phyloP scores from a whole-genome alignment of 2,329 filamentous ascomycete species.

The Cryphonectria parasitica region DNA sequence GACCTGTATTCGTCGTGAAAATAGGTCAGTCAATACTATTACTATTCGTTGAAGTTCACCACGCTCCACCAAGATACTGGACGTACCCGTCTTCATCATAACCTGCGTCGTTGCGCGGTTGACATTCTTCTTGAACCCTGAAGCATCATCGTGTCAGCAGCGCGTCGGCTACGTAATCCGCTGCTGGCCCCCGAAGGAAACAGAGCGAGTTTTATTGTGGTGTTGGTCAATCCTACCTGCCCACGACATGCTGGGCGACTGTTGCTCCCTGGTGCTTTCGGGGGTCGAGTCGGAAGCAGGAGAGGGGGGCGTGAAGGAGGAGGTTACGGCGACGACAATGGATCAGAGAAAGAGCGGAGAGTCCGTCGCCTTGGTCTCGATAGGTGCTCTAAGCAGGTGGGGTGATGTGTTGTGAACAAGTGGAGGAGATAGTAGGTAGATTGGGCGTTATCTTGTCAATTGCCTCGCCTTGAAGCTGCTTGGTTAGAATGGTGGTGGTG shows the following conservation, averaged over 20 bases:
- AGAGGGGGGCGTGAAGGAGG: background rate
- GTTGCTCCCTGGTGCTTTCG: constrained; percentile 3
- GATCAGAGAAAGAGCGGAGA: background rate
- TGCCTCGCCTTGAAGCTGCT: background rate
- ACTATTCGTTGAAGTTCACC: background rate
- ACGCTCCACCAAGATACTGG: background rate
- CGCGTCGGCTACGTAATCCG: background rate
- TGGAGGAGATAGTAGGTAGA: background rate
- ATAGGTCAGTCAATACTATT: background rate
- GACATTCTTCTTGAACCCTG: constrained; percentile 94
- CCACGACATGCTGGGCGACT: constrained; percentile 49
- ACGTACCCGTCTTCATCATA: constrained; percentile 96
- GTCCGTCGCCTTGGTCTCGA: background rate
- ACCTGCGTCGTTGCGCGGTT: constrained; percentile 99
- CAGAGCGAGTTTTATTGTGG: background rate
- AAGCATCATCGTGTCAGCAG: background rate
- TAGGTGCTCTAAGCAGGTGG: background rate
- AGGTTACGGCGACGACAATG: background rate
- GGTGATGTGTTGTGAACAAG: background rate
- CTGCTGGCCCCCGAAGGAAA: background rate
- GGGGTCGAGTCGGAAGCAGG: background rate
- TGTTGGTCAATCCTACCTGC: constrained; percentile 42
- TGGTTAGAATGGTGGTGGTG: background rate
- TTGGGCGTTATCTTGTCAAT: background rate
- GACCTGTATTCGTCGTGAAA: constrained; percentile 56